Percentiles rank a stretch among this genome's conserved stretches.
Conservation (phyloP, 2,329 filamentous ascomycete genomes). For the Escovopsis sp. region DNA sequence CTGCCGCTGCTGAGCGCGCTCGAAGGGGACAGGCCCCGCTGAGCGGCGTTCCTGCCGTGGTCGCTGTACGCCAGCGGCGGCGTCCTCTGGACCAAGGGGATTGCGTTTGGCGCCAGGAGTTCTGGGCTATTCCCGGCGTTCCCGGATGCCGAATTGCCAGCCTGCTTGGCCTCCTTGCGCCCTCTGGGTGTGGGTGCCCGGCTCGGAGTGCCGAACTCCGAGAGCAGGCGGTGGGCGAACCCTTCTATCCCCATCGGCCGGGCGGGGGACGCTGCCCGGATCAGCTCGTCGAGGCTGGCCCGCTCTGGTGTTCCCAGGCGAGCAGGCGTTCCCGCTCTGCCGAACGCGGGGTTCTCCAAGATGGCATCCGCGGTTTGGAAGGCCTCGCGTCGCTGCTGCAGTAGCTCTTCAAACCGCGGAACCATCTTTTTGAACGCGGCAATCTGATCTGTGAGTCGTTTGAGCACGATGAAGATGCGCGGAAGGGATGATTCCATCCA, state of each 20-base stretch:
- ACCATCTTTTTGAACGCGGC: conserved; percentile 46
- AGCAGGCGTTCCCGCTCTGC: conserved; percentile 15
- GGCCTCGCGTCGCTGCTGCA: conserved; percentile 49
- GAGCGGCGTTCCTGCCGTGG: conserved; percentile 16
- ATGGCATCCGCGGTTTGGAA: conserved; percentile 46
- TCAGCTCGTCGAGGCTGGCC: conserved; percentile 27
- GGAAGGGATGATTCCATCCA: conserved; percentile 37
- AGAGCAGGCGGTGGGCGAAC: conserved; percentile 47
- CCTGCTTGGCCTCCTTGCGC: conserved; percentile 28
- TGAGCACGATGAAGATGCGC: conserved; percentile 42
- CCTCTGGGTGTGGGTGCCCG: conserved; percentile 35
- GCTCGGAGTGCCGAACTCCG: conserved; percentile 41
- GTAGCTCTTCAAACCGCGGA: conserved; percentile 57
- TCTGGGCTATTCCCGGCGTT: conserved; percentile 6
- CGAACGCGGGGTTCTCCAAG: conserved; percentile 20
- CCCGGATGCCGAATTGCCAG: conserved; percentile 18
- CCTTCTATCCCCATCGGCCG: conserved; percentile 42
- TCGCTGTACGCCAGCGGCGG: conserved; percentile 24
- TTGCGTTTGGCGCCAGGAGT: conserved; percentile 15
- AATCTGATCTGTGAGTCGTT: conserved; percentile 47
- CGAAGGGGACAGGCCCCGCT: conserved; percentile 28
- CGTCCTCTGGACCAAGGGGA: conserved; percentile 28
- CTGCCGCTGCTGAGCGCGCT: conserved; percentile 15
- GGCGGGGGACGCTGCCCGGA: conserved; percentile 35
- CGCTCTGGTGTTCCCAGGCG: conserved; percentile 26